Base-by-base conservation (phyloP, 2,329 filamentous ascomycete genomes). In the Calonectria multiphialidica region DNA sequence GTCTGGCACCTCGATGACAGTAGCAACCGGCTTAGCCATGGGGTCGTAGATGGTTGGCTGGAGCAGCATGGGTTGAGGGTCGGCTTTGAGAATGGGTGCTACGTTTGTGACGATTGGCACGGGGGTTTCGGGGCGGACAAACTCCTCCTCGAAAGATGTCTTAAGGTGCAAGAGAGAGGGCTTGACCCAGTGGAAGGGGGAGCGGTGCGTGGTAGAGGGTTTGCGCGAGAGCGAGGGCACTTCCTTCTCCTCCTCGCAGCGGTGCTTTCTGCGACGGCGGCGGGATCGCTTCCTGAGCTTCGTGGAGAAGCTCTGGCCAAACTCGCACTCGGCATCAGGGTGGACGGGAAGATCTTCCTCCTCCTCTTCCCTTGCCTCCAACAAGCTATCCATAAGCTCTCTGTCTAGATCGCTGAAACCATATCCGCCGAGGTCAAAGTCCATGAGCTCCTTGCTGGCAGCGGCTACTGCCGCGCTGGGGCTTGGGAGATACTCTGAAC, bases 11-110 rank as follows among this genome's bases (percentile, higher is more conserved):
- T 68, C 71, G 23, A 65, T 70, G 35, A 76, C 72, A 30, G 74
- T 42, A 15, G 64, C 64, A 12, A 67, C 49, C 28, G 70, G 55
- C 72, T 74, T 68, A 50, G 68, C 25, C 69, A 66, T 74, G 44
- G 90, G 88, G 74, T 90, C 85, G 79, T 92, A 92, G 40, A 89
- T 87, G 15, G 88, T 88, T 2, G 90, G 89, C 77, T 90, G 89
- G 10, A 92, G 84, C 5, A 92, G 84, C 30, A 89, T 84, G 2
- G 88, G 88, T 69, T 87, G 86, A 12, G 87, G 87, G 30, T 86
- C 83, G n/a, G 84, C 81, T 66, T 83, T 80, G 50, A 89, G 84
- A 66, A 90, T 87, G 23, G 89, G 89, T 3, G 87, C 84, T 2
- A 86, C 86, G 80, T 83, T 76, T 49, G 83, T 76, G 33, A 82